A percentile compares a stretch with the other conserved stretches of the same genome.
phyloP scores from a whole-genome alignment of 805 yeast genomes.

The Suhomyces sp. region DNA sequence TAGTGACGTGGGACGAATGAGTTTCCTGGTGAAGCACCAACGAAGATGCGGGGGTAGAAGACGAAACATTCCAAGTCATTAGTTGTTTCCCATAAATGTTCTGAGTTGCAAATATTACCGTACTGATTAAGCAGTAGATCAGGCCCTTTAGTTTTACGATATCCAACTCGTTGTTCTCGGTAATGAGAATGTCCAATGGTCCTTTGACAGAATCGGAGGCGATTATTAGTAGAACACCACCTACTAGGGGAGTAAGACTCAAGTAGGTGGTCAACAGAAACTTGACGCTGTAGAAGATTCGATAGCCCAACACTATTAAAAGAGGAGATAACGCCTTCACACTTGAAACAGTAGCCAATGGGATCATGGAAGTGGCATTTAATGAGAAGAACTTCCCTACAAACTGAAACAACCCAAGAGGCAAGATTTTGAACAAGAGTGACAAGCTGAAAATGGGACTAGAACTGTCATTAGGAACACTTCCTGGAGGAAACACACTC shows the following conservation, averaged over 20 bases:
- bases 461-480: constrained; percentile 43
- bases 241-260: constrained; percentile 49
- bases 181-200: constrained; percentile 8
- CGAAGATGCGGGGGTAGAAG: constrained; percentile 19
- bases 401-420: constrained; percentile 65
- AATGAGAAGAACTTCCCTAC: constrained; percentile 61
- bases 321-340: constrained; percentile 68
- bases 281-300: constrained; percentile 46
- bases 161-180: constrained; percentile 15
- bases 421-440: constrained; percentile 49
- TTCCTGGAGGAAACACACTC: constrained; percentile 49
- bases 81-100: constrained; percentile 84
- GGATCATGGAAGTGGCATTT: constrained; percentile 61
- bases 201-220: constrained; percentile 22
- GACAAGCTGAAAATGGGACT: constrained; percentile 22
- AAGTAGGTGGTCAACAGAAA: constrained; percentile 51
- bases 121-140: constrained; percentile 62
- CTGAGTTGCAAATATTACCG: constrained; percentile 77
- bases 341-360: constrained; percentile 68
- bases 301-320: constrained; percentile 55
- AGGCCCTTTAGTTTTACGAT: constrained; percentile 54
- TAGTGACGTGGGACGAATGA: not conserved
- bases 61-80: constrained; percentile 50
- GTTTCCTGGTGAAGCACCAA: constrained; percentile 24
- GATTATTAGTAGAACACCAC: constrained; percentile 54